Evolutionary conservation across 805 yeast species (phyloP).

Genomic region (Kodamaea restingae): DNA sequence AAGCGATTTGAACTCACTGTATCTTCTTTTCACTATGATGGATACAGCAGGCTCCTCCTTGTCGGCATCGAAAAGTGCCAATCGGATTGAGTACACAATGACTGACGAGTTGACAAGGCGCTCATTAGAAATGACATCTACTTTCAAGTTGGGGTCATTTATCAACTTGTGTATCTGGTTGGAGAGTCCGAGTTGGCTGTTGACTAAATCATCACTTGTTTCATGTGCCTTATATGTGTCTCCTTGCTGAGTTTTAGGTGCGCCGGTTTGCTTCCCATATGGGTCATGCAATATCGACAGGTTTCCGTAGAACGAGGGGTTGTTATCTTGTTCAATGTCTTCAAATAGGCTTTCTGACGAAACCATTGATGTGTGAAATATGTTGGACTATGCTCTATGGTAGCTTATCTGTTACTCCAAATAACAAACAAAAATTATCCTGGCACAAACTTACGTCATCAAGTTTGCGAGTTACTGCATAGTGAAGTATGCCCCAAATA

Average conservation of each 20-base stretch:
- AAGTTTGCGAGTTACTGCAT: too few species aligned
- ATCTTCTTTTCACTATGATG: conserved; percentile 38
- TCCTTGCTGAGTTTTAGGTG: neutral
- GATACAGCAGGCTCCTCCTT: conserved; percentile 8
- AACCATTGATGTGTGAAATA: conserved; percentile 5
- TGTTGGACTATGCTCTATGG: neutral
- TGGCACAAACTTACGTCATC: too few species aligned
- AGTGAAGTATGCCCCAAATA: too few species aligned
- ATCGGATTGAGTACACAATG: conserved; percentile 35
- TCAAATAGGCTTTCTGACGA: conserved; percentile 22
- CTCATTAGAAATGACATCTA: conserved; percentile 35
- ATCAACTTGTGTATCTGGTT: conserved; percentile 28
- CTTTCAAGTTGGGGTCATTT: conserved; percentile 22
- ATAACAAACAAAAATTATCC: too few species aligned
- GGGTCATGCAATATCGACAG: conserved; percentile 27
- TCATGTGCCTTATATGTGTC: neutral
- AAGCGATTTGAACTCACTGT: conserved; percentile 42
- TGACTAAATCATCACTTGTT: conserved; percentile 20
- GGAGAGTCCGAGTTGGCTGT: conserved; percentile 28
- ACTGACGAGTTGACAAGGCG: conserved; percentile 32
- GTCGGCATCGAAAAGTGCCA: conserved; percentile 14
- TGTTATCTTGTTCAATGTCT: conserved; percentile 44
- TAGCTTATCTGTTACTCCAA: neutral
- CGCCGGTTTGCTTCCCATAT: conserved; percentile 16
- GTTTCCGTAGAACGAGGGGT: conserved; percentile 40